phyloP scores from a whole-genome alignment of 176 grass and related monocot species.

The Eragrostis curvula region DNA sequence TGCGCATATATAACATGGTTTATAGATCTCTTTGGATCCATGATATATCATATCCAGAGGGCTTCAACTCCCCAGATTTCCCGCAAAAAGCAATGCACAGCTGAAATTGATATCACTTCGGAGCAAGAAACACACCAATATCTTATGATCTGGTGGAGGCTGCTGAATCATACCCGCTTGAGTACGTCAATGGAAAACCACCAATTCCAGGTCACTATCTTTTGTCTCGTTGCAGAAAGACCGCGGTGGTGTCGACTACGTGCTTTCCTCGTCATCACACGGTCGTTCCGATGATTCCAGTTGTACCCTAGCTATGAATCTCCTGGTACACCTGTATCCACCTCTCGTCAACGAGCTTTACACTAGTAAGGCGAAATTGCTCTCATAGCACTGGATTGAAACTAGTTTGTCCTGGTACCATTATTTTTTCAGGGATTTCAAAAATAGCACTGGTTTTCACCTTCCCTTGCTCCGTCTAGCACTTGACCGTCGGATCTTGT shows the following conservation, averaged over 20 bases:
- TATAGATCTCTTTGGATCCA: neutral
- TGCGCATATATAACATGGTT: neutral
- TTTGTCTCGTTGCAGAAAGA: constrained; percentile 1
- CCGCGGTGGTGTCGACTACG: neutral
- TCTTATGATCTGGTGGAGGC: constrained; percentile 18
- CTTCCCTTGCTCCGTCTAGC: too few species aligned
- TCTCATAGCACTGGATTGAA: too few species aligned
- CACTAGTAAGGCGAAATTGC: neutral
- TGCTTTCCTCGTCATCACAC: constrained; percentile 32
- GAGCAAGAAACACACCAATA: constrained; percentile 7
- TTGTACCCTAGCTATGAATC: constrained; percentile 18
- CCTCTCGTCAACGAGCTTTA: constrained; percentile 19
- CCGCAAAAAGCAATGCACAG: constrained; percentile 19
- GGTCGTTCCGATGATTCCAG: constrained; percentile 38
- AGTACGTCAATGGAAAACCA: constrained; percentile 16
- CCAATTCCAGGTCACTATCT: constrained; percentile 8
- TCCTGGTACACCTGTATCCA: constrained; percentile 32
- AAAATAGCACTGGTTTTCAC: too few species aligned
- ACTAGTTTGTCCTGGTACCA: too few species aligned
- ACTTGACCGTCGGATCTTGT: too few species aligned
- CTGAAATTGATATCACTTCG: constrained; percentile 29
- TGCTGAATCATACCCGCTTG: constrained; percentile 5
- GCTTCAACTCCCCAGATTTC: neutral
- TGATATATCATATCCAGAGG: constrained; percentile 13
- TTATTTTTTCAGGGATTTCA: too few species aligned